Percentiles rank a stretch among this genome's conserved stretches.
These are phyloP conservation scores for Fragaria ananassa DNA, from an alignment of 306 rosid genomes.

Conservation along the genomic window DNA sequence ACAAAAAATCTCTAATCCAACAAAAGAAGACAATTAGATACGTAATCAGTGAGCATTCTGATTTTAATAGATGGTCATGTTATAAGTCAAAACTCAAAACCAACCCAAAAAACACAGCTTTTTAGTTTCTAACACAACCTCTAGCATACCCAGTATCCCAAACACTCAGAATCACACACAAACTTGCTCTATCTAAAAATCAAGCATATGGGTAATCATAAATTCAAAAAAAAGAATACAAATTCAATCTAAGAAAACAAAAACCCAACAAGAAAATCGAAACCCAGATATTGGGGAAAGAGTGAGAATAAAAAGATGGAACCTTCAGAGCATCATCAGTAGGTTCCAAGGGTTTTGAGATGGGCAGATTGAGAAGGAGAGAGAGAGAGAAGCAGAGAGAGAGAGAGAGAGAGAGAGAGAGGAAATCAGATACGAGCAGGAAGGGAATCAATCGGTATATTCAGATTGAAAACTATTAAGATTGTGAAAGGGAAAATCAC, in stretches of 20 bases:
- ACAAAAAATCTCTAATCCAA: not conserved
- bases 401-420: slow-evolving; percentile 1
- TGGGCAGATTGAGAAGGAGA: not conserved
- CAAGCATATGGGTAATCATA: not conserved
- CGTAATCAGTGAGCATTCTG: not conserved
- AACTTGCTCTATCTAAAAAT: not conserved
- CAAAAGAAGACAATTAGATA: not conserved
- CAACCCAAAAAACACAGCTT: not conserved
- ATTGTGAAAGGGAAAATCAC: slow-evolving; percentile 19
- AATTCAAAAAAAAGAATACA: not conserved
- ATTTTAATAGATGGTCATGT: not conserved
- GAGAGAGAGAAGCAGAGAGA: not conserved
- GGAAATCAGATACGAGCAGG: slow-evolving; percentile 30
- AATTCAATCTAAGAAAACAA: not conserved
- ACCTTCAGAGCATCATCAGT: slow-evolving; percentile 56
- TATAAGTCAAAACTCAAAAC: not conserved
- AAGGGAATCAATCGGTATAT: slow-evolving; percentile 10
- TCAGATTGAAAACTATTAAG: slow-evolving; percentile 56
- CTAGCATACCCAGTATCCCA: not conserved
- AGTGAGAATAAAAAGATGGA: slow-evolving; percentile 1
- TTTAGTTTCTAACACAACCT: not conserved
- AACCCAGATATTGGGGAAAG: not conserved
- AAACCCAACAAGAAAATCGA: not conserved
- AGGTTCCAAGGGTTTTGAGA: slow-evolving; percentile 33
- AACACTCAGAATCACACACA: not conserved